Percentiles rank a stretch among this genome's conserved stretches.
These are phyloP conservation scores for Passiflora organensis DNA, from an alignment of 345 rosid genomes.

Conservation along the genomic window DNA sequence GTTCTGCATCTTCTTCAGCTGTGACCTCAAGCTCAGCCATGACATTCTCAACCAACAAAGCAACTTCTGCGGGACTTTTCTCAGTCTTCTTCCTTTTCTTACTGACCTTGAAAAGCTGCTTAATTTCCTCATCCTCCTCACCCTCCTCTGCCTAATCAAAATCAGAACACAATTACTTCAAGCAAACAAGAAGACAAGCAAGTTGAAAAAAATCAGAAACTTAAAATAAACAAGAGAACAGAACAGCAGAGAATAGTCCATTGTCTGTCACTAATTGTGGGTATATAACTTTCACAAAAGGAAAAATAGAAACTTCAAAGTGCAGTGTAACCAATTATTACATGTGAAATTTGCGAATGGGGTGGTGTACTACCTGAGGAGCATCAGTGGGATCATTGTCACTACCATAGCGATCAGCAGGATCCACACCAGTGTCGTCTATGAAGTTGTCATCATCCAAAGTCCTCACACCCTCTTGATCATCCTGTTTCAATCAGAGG, in stretches of 20 bases:
- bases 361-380: slow-evolving; percentile 57
- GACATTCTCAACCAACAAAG: slow-evolving; percentile 76
- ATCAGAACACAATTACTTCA: slow-evolving; percentile 4
- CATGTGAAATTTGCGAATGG: not conserved
- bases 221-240: not conserved
- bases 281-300: not conserved
- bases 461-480: slow-evolving; percentile 77
- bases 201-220: not conserved
- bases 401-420: slow-evolving; percentile 66
- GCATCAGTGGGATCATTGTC: slow-evolving; percentile 62
- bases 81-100: slow-evolving; percentile 78
- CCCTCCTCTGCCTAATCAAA: slow-evolving; percentile 76
- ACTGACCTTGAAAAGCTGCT: slow-evolving; percentile 78
- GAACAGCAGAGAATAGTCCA: not conserved
- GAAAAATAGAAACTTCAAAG: not conserved
- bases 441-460: slow-evolving; percentile 91
- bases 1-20: slow-evolving; percentile 90
- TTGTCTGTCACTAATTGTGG: not conserved
- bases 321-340: no score
- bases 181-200: not conserved
- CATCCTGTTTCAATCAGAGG: slow-evolving; percentile 47
- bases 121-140: slow-evolving; percentile 83
- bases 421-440: slow-evolving; percentile 86
- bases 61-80: slow-evolving; percentile 89
- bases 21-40: slow-evolving; percentile 98